A percentile compares a stretch with the other conserved stretches of the same genome.
phyloP scores from a whole-genome alignment of 768 basidiomycete genomes.

The Rhodocollybia butyracea region DNA sequence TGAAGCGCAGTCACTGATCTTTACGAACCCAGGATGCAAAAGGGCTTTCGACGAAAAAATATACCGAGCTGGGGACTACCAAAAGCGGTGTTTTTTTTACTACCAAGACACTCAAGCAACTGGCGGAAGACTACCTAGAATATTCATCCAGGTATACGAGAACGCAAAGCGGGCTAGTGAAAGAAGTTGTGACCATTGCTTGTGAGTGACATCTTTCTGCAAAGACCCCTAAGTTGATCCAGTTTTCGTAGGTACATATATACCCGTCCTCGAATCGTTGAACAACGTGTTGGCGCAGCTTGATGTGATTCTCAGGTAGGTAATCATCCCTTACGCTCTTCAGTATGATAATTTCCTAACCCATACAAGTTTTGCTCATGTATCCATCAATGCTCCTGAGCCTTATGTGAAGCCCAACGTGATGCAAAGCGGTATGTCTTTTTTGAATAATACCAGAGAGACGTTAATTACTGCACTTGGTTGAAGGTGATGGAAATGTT shows the following conservation, averaged over 20 bases:
- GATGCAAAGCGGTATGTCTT: slow-evolving; percentile 61
- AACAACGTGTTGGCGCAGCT: slow-evolving; percentile 85
- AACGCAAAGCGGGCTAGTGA: slow-evolving; percentile 80
- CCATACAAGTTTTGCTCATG: slow-evolving; percentile 76
- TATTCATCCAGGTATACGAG: slow-evolving; percentile 65
- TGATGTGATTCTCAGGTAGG: slow-evolving; percentile 86
- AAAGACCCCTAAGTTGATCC: background rate
- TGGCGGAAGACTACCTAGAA: slow-evolving; percentile 71
- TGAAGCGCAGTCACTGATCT: background rate
- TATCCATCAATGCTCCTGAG: slow-evolving; percentile 82
- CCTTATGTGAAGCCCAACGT: slow-evolving; percentile 87
- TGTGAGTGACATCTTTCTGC: slow-evolving; percentile 42
- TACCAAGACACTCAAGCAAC: slow-evolving; percentile 66
- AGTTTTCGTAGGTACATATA: slow-evolving; percentile 82
- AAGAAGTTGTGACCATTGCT: slow-evolving; percentile 90
- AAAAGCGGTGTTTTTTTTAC: slow-evolving; percentile 91
- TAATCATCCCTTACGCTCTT: background rate
- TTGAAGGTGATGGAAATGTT: slow-evolving; percentile 77
- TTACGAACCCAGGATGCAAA: slow-evolving; percentile 67
- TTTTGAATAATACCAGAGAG: background rate
- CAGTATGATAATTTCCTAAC: background rate
- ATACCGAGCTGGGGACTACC: slow-evolving; percentile 79
- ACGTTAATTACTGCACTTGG: background rate
- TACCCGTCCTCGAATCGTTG: slow-evolving; percentile 79
- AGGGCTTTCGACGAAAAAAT: slow-evolving; percentile 57